Evolutionary conservation across 306 rosid genomes (phyloP).

Genomic region (Alnus rubra): DNA sequence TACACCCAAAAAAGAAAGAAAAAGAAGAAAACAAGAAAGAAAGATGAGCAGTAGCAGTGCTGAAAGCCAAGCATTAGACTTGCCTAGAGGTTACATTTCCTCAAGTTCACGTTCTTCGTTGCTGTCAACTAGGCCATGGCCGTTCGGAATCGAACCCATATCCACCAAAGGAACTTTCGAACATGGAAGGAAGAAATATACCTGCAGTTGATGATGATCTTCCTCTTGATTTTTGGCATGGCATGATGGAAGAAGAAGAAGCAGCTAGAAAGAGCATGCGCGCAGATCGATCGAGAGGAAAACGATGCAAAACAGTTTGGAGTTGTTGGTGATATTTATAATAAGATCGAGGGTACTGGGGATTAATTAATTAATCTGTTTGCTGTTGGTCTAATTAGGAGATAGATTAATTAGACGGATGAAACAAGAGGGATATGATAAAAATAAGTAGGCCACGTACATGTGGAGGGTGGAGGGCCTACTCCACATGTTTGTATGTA

Average conservation of each 20-base stretch:
- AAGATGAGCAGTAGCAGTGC: neutral
- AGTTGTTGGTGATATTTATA: conserved; percentile 38
- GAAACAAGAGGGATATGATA: conserved; percentile 27
- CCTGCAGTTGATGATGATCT: neutral
- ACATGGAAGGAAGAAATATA: conserved; percentile 18
- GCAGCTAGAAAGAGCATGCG: neutral
- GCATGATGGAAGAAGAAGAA: conserved; percentile 14
- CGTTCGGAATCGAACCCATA: conserved; percentile 8
- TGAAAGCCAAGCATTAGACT: conserved; percentile 94
- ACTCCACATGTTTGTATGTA: conserved; percentile 17
- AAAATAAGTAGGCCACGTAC: conserved; percentile 24
- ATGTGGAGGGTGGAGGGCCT: conserved; percentile 32
- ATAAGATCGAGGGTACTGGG: neutral
- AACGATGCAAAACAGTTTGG: conserved; percentile 8
- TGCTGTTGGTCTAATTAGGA: neutral
- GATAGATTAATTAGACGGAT: conserved; percentile 16
- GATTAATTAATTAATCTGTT: neutral
- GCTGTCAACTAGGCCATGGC: conserved; percentile 48
- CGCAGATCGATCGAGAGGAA: neutral
- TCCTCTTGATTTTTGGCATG: conserved; percentile 22
- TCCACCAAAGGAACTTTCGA: conserved; percentile 17
- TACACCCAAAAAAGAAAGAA: neutral
- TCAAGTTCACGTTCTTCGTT: conserved; percentile 17
- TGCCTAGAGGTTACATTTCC: conserved; percentile 77
- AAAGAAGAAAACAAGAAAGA: neutral